These are phyloP conservation scores for Debaryomyces udenii DNA, from an alignment of 1,139 yeast species.

Conservation along the genomic window DNA sequence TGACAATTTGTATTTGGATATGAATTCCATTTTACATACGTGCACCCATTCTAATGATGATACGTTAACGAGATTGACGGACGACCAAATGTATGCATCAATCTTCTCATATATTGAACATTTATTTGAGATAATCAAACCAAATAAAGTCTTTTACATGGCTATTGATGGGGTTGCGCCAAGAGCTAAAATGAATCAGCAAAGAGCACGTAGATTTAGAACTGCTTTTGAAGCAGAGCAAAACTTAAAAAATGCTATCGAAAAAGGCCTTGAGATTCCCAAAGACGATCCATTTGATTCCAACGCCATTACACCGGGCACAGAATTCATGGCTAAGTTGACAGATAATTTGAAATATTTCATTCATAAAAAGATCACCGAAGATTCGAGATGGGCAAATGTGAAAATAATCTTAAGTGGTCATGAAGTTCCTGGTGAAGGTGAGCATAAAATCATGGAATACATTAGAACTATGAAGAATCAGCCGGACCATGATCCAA, in stretches of 20 bases:
- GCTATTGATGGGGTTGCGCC: constrained; percentile 99
- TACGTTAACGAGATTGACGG: constrained; percentile 65
- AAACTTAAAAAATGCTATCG: constrained; percentile 64
- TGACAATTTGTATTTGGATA: constrained; percentile 91
- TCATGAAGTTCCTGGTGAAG: constrained; percentile 99
- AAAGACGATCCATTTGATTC: constrained; percentile 87
- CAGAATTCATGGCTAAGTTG: constrained; percentile 93
- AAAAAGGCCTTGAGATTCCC: constrained; percentile 63
- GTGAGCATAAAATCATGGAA: constrained; percentile 98
- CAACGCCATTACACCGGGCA: constrained; percentile 96
- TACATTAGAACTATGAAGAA: constrained; percentile 83
- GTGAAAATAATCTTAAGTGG: constrained; percentile 86
- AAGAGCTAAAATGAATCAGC: constrained; percentile 98
- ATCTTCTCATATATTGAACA: constrained; percentile 95
- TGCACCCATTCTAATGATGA: constrained; percentile 83
- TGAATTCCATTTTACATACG: constrained; percentile 95
- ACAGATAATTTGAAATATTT: constrained; percentile 86
- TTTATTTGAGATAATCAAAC: constrained; percentile 82
- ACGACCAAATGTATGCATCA: constrained; percentile 91
- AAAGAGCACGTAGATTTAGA: constrained; percentile 94
- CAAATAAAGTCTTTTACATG: constrained; percentile 87
- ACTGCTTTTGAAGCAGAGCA: constrained; percentile 93
- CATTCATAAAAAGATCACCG: constrained; percentile 85
- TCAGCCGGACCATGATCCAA: constrained; percentile 75
- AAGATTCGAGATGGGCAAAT: constrained; percentile 90